Evolutionary conservation across 192 early-diverging fungal genomes (phyloP).

Genomic region (Backusella tarrabulga): DNA sequence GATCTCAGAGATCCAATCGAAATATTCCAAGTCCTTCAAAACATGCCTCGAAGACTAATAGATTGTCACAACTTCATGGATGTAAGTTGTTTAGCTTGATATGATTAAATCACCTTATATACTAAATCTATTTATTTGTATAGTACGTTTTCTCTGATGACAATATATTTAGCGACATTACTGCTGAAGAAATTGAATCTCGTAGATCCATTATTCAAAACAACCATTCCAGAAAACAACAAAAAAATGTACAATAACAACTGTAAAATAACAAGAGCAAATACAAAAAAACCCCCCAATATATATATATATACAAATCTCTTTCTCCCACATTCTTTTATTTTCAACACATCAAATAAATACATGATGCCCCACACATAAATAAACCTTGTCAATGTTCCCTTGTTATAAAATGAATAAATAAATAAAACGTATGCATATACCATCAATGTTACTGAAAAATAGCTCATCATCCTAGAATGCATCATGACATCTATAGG

Average conservation of each 20-base stretch:
- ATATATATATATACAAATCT: neutral
- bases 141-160: slow-evolving; percentile 12
- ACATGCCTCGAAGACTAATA: slow-evolving; percentile 56
- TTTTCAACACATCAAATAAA: neutral
- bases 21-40: slow-evolving; percentile 54
- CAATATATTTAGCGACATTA: neutral
- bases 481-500: neutral
- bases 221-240: neutral
- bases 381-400: neutral
- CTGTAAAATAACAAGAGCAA: neutral
- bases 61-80: slow-evolving; percentile 60
- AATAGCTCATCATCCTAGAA: neutral
- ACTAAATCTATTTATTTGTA: neutral
- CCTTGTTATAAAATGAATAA: neutral
- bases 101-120: neutral
- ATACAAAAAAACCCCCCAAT: neutral
- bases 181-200: neutral
- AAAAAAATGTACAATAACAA: slow-evolving; percentile 5
- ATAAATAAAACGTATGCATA: neutral
- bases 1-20: slow-evolving; percentile 54
- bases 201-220: neutral
- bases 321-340: neutral
- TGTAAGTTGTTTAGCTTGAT: slow-evolving; percentile 14
- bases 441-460: neutral
- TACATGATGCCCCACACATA: neutral